Conservation (phyloP, 306 rosid species). For the Senna siamea region DNA sequence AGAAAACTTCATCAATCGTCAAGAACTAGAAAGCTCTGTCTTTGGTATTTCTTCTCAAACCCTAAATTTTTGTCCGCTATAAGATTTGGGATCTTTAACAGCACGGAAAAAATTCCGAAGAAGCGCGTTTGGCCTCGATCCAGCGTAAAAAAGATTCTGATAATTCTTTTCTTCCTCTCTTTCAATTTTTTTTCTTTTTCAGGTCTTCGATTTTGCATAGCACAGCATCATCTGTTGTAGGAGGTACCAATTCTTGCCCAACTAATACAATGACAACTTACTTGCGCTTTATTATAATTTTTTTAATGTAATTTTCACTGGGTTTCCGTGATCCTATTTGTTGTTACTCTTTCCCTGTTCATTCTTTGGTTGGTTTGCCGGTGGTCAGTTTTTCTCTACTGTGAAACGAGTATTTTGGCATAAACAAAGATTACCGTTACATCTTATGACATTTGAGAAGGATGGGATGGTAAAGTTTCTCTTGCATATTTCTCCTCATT, state of each 20-base stretch:
- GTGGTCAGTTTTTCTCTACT: background rate
- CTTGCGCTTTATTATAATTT: background rate
- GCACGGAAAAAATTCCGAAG: slow-evolving; percentile 29
- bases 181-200: background rate
- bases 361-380: background rate
- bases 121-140: slow-evolving; percentile 7
- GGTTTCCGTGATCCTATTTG: background rate
- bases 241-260: slow-evolving; percentile 36
- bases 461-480: background rate
- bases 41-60: slow-evolving; percentile 17
- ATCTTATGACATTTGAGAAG: background rate
- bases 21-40: background rate
- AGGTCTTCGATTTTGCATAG: slow-evolving; percentile 26
- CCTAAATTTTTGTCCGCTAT: slow-evolving; percentile 27
- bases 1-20: slow-evolving; percentile 14
- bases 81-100: slow-evolving; percentile 27
- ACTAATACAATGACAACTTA: background rate
- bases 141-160: background rate
- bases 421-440: background rate
- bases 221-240: slow-evolving; percentile 22
- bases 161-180: background rate
- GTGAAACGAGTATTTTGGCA: background rate
- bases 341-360: background rate
- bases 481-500: background rate
- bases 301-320: background rate